These are phyloP conservation scores for Trypanosoma lewisi DNA, from an alignment of 208 protist species.

Conservation along the genomic window DNA sequence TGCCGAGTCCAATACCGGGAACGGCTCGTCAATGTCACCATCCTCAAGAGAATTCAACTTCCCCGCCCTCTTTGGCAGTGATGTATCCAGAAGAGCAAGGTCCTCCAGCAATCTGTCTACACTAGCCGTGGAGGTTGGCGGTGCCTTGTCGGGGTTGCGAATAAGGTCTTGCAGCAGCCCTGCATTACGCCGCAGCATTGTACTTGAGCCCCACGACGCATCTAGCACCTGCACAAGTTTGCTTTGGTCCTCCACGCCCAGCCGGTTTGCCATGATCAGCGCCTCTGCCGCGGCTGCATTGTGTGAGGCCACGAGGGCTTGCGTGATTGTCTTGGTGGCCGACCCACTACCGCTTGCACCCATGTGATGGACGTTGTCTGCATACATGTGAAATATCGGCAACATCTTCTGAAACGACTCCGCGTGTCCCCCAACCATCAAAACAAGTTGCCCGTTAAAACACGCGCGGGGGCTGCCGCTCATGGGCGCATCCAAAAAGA, in stretches of 20 bases:
- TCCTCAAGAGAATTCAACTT: neutral
- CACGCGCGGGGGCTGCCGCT: slow-evolving; percentile 74
- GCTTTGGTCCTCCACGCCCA: slow-evolving; percentile 73
- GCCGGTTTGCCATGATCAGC: slow-evolving; percentile 71
- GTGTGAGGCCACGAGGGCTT: slow-evolving; percentile 83
- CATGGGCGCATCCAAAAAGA: slow-evolving; percentile 86
- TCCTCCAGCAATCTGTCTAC: slow-evolving; percentile 71
- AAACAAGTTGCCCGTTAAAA: slow-evolving; percentile 78
- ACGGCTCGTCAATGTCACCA: slow-evolving; percentile 56
- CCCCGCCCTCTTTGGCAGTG: slow-evolving; percentile 31
- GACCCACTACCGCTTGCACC: slow-evolving; percentile 67
- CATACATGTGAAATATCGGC: slow-evolving; percentile 86
- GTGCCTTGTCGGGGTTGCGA: slow-evolving; percentile 66
- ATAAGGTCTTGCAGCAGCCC: slow-evolving; percentile 81
- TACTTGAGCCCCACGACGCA: slow-evolving; percentile 78
- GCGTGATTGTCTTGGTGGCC: slow-evolving; percentile 75
- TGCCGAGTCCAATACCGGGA: slow-evolving; percentile 73
- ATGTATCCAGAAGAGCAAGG: slow-evolving; percentile 62
- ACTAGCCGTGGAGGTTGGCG: slow-evolving; percentile 49
- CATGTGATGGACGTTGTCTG: slow-evolving; percentile 83
- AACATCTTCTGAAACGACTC: slow-evolving; percentile 72
- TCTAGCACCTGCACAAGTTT: slow-evolving; percentile 82
- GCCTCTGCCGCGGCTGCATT: slow-evolving; percentile 86
- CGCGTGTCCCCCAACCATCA: slow-evolving; percentile 81
- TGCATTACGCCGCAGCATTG: slow-evolving; percentile 86